These are phyloP conservation scores for Carex scoparia DNA, from an alignment of 176 grass and related monocot genomes.

Conservation along the genomic window DNA sequence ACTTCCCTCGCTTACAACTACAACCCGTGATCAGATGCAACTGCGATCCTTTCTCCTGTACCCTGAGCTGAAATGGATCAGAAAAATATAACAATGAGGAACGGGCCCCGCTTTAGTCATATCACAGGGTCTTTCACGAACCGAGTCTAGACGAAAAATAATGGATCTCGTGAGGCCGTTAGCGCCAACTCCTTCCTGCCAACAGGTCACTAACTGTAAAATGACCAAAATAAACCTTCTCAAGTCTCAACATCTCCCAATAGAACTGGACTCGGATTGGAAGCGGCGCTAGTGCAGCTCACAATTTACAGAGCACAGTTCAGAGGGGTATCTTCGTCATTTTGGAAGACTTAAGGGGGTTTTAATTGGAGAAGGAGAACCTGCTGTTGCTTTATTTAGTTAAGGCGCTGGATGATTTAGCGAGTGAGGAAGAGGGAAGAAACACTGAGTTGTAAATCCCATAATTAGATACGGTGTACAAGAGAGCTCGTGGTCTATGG, in stretches of 20 bases:
- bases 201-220: constrained; percentile 14
- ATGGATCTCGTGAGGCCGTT: constrained; percentile 17
- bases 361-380: not conserved
- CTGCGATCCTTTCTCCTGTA: not conserved
- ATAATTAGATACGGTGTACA: constrained; percentile 1
- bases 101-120: not conserved
- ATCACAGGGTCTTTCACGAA: not conserved
- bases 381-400: constrained; percentile 29
- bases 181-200: not conserved
- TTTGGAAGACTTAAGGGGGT: not conserved
- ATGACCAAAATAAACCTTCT: not conserved
- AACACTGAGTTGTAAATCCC: constrained; percentile 2
- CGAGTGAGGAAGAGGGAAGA: not conserved
- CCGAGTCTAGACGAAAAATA: not conserved
- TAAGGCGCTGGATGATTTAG: not conserved
- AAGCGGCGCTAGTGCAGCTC: not conserved
- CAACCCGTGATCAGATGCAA: not conserved
- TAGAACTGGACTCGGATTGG: not conserved
- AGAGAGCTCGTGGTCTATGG: constrained; percentile 3
- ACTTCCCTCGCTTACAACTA: not conserved
- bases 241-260: not conserved
- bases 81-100: not conserved
- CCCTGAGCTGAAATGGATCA: not conserved
- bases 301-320: not conserved
- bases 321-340: constrained; percentile 10